Evolutionary conservation across 2,329 filamentous ascomycete genomes (phyloP), one percentile per base, ranked within the genome.

Genomic region (Fusarium sambucinum): DNA sequence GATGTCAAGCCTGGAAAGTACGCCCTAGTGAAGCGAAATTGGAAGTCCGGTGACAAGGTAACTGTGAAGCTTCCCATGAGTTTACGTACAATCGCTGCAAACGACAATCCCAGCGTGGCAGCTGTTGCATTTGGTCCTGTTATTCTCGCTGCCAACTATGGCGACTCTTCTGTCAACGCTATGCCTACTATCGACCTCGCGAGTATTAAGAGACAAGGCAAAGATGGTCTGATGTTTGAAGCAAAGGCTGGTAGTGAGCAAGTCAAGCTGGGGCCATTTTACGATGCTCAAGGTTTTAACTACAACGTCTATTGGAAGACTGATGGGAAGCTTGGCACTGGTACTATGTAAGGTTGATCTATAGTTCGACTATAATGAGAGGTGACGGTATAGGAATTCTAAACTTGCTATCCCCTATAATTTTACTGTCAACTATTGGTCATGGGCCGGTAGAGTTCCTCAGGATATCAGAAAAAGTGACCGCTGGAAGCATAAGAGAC

Each of bases 41-140:
- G 84, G 84, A 66, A 37, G 0, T 76, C 79, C 0, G 81, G 80
- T 3, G 84, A 86, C 59, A 75, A 47, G 1, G 78, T 86, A 5
- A 76, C 74, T 0, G 69, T 86, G 6, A 77, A 73, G n/a, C 71
- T 86, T 4, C 83, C 83, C 0, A 84, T 85, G 82, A 73, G 70
- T 16, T 70, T 85, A 1, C 77, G 78, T 7, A 77, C 77, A 0
- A 69, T 86, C 2, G 60, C 78, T 0, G 81, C 84, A n/a, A 85
- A 85, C 55, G 84, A 86, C 54, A 77, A 85, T 32, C 45, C 71
- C 5, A 73, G 50, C 5, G 58, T 85, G 3, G 83, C 80, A 4
- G 83, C 84, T 0, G 45, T 85, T 13, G 81, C 82, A 0, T 86
- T 80, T 53, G 84, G 84, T 0, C 84, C 83, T 0, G 78, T 79